Percentiles rank a stretch among this genome's conserved stretches.
Conservation (phyloP, 2,329 filamentous ascomycete species). For the Arachnopeziza araneosa region DNA sequence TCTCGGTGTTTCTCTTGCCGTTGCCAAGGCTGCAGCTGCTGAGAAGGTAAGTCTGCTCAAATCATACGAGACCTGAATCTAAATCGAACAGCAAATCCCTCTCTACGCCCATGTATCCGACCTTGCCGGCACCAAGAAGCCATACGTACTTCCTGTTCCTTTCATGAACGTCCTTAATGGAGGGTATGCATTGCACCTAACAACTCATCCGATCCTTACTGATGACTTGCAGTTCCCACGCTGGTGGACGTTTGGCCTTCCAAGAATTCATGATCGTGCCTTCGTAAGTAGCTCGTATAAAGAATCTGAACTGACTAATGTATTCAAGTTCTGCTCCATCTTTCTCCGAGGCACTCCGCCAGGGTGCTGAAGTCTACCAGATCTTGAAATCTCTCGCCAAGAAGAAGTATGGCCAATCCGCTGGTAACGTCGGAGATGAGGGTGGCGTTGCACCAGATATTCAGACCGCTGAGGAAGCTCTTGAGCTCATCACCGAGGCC, state of each 20-base stretch:
- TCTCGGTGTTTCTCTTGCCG: slow-evolving; percentile 75
- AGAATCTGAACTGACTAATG: slow-evolving; percentile 5
- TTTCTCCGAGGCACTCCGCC: slow-evolving; percentile 93
- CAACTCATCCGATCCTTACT: slow-evolving; percentile 6
- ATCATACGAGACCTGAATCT: not conserved
- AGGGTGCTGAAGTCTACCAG: slow-evolving; percentile 97
- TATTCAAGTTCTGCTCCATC: slow-evolving; percentile 65
- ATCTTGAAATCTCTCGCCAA: slow-evolving; percentile 94
- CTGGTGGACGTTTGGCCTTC: slow-evolving; percentile 91
- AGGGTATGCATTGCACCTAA: slow-evolving; percentile 29
- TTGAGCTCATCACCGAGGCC: slow-evolving; percentile 89
- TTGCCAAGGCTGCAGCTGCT: slow-evolving; percentile 84
- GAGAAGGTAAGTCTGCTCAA: slow-evolving; percentile 58
- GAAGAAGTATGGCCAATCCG: slow-evolving; percentile 99
- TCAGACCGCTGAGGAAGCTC: slow-evolving; percentile 91
- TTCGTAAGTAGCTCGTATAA: slow-evolving; percentile 45
- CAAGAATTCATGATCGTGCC: slow-evolving; percentile 97
- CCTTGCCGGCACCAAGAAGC: slow-evolving; percentile 85
- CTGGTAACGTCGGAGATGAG: slow-evolving; percentile 98
- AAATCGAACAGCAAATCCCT: slow-evolving; percentile 55
- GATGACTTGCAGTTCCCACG: slow-evolving; percentile 66
- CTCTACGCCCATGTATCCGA: slow-evolving; percentile 86
- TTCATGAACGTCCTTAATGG: slow-evolving; percentile 95
- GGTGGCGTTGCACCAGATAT: slow-evolving; percentile 99
- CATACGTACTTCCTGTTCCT: slow-evolving; percentile 81